Conservation (phyloP, 805 yeast species). For the Hanseniaspora occidentalis region DNA sequence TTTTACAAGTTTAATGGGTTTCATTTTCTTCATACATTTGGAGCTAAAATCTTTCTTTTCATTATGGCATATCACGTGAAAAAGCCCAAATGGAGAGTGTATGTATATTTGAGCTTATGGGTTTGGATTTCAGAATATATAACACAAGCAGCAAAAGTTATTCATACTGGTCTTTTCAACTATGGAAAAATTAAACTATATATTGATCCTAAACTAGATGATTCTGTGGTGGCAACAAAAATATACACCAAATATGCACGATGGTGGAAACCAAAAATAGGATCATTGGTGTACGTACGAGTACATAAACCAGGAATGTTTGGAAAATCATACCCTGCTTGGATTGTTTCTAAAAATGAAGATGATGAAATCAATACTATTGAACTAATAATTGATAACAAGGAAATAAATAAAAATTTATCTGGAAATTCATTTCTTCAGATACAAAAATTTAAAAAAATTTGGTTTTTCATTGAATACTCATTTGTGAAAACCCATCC, state of each 20-base stretch:
- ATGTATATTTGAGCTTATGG: conserved; percentile 26
- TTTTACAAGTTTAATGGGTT: conserved; percentile 33
- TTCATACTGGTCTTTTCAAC: conserved; percentile 17
- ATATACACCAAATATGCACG: conserved; percentile 34
- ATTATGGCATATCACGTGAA: conserved; percentile 37
- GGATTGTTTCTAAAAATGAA: too few species aligned
- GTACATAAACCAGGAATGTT: conserved; percentile 34
- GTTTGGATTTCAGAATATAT: conserved; percentile 33
- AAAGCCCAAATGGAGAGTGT: conserved; percentile 31
- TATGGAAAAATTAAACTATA: conserved; percentile 15
- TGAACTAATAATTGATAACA: too few species aligned
- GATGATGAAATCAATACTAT: too few species aligned
- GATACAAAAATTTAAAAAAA: too few species aligned
- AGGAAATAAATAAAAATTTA: too few species aligned
- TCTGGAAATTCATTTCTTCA: too few species aligned
- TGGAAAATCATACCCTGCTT: conserved; percentile 51
- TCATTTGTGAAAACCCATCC: too few species aligned
- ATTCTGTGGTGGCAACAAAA: conserved; percentile 27
- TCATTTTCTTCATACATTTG: conserved; percentile 30
- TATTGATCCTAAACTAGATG: neutral
- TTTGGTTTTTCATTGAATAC: too few species aligned
- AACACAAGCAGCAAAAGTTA: conserved; percentile 24
- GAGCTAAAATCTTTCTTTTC: conserved; percentile 30
- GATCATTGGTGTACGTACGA: conserved; percentile 33
- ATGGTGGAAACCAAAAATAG: conserved; percentile 31